Conservation (phyloP, 495 filamentous ascomycete species). For the Neurospora hispaniola region DNA sequence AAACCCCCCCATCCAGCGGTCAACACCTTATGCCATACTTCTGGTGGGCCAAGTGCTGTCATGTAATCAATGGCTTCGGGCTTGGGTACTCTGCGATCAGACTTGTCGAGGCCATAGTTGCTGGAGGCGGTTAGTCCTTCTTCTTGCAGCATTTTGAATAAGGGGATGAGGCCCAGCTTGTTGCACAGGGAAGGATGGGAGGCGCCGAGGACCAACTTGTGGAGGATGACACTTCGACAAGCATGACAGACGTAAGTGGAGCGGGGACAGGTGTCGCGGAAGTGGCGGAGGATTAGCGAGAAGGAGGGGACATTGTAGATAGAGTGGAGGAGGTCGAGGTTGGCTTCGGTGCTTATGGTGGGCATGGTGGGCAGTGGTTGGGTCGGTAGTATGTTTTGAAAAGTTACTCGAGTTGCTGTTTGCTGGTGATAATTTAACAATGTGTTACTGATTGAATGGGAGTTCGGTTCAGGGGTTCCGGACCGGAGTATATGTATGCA, state of each 20-base stretch:
- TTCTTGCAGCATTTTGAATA: not conserved
- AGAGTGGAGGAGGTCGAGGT: not conserved
- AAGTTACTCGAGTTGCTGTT: not conserved
- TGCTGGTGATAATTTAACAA: not conserved
- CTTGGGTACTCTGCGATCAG: not conserved
- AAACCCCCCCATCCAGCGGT: not conserved
- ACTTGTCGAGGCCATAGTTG: not conserved
- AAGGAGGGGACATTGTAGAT: not conserved
- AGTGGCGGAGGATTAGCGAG: not conserved
- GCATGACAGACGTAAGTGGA: not conserved
- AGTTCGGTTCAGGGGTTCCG: not conserved
- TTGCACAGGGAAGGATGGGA: not conserved
- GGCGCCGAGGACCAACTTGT: not conserved
- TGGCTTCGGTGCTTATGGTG: not conserved
- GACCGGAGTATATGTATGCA: not conserved
- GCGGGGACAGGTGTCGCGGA: not conserved
- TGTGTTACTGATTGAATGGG: not conserved
- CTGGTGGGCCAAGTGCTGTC: not conserved
- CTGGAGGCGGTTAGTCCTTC: not conserved
- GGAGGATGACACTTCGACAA: not conserved
- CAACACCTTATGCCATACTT: not conserved
- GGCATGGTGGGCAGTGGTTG: not conserved
- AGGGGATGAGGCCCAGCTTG: not conserved
- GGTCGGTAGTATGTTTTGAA: not conserved
- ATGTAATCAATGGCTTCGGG: not conserved